Evolutionary conservation across 768 basidiomycete species (phyloP).

Genomic region (Ephemerocybe angulata): DNA sequence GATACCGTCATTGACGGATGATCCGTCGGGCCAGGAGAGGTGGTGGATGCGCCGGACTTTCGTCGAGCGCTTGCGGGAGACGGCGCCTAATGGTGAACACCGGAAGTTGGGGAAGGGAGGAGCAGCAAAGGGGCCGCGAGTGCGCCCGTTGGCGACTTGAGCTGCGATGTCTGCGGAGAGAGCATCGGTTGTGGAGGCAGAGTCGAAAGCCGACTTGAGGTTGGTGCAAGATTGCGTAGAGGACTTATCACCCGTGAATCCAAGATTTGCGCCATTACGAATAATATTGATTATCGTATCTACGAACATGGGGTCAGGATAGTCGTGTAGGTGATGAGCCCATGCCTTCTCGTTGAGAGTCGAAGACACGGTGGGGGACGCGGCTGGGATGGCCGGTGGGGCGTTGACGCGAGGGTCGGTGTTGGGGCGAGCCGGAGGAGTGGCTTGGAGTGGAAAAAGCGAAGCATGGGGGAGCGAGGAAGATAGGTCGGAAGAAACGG

Average conservation of each 20-base stretch:
- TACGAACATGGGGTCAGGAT: slow-evolving; percentile 27
- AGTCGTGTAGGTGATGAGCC: slow-evolving; percentile 21
- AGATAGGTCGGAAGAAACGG: neutral
- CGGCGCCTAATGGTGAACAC: neutral
- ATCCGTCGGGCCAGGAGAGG: neutral
- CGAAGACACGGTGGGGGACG: slow-evolving; percentile 11
- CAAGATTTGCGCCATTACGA: slow-evolving; percentile 22
- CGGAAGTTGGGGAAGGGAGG: neutral
- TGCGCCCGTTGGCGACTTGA: neutral
- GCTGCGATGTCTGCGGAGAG: neutral
- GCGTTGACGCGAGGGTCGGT: slow-evolving; percentile 22
- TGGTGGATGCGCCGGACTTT: neutral
- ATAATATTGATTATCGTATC: slow-evolving; percentile 23
- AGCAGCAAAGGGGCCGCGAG: neutral
- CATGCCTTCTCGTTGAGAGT: slow-evolving; percentile 16
- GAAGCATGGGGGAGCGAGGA: neutral
- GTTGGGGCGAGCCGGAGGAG: slow-evolving; percentile 19
- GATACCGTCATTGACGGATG: neutral
- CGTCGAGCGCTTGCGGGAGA: neutral
- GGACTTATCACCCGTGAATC: slow-evolving; percentile 17
- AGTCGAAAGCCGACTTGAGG: slow-evolving; percentile 23
- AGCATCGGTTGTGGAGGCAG: neutral
- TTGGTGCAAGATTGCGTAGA: slow-evolving; percentile 16
- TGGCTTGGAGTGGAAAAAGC: neutral
- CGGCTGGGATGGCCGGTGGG: neutral